phyloP scores from a whole-genome alignment of 2,329 filamentous ascomycete species.

The Diaporthe citrichinensis region DNA sequence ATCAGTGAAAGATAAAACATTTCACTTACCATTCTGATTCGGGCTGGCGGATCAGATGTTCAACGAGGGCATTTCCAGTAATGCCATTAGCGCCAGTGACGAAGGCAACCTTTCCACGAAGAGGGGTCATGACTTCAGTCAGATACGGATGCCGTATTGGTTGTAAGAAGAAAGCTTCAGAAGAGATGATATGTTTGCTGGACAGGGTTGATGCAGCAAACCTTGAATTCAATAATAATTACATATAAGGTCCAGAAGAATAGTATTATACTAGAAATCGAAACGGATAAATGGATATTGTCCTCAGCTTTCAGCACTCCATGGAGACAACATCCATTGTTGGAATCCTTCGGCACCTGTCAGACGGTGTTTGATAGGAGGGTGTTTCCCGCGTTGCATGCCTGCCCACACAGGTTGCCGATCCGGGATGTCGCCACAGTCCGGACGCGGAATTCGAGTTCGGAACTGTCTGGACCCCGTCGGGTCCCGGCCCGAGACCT shows the following conservation, averaged over 20 bases:
- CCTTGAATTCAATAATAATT: neutral
- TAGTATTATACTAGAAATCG: neutral
- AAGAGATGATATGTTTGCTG: neutral
- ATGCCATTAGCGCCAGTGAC: conserved; percentile 52
- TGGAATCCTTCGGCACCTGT: neutral
- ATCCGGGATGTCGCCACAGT: neutral
- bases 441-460: conserved; percentile 7
- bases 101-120: conserved; percentile 22
- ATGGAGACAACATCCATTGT: neutral
- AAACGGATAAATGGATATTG: neutral
- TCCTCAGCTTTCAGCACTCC: neutral
- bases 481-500: neutral
- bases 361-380: neutral
- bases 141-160: neutral
- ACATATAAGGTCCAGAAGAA: neutral
- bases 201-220: neutral
- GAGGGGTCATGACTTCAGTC: neutral
- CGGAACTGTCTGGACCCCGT: neutral
- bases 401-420: neutral
- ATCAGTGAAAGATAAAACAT: neutral
- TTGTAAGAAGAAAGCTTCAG: neutral
- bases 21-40: conserved; percentile 33
- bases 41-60: conserved; percentile 47
- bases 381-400: neutral
- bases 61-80: conserved; percentile 52